These are phyloP conservation scores for Eragrostis tef DNA, from an alignment of 202 grass and related monocot genomes.

Conservation along the genomic window DNA sequence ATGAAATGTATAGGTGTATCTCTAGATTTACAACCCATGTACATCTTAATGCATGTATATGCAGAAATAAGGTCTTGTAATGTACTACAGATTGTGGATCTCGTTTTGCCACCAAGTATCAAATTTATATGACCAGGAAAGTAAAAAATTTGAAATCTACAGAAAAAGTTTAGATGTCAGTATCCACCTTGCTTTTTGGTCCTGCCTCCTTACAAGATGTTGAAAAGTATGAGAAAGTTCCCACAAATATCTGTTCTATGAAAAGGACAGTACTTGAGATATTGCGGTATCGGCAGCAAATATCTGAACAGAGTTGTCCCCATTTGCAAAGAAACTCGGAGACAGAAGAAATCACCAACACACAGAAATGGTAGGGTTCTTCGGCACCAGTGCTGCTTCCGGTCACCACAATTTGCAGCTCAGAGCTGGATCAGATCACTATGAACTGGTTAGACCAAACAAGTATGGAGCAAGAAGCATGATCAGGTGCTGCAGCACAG, in stretches of 20 bases:
- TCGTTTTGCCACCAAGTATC: constrained; percentile 7
- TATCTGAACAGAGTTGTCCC: constrained; percentile 41
- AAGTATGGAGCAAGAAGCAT: constrained; percentile 40
- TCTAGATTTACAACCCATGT: constrained; percentile 23
- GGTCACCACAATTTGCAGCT: constrained; percentile 39
- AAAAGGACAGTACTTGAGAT: constrained; percentile 46
- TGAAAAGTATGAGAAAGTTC: constrained; percentile 2
- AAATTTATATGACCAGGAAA: not conserved
- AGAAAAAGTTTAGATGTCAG: constrained; percentile 21
- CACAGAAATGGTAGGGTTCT: constrained; percentile 43
- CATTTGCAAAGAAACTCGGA: not conserved
- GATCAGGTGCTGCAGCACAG: constrained; percentile 60
- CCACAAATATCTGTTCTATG: constrained; percentile 55
- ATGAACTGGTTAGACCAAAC: constrained; percentile 21
- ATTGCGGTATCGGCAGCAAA: constrained; percentile 45
- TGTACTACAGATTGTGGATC: constrained; percentile 6
- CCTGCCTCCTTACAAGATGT: constrained; percentile 14
- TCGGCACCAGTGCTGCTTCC: constrained; percentile 36
- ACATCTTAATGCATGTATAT: constrained; percentile 11
- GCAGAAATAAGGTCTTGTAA: constrained; percentile 31
- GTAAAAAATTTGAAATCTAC: not conserved
- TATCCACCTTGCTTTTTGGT: constrained; percentile 23
- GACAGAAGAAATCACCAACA: constrained; percentile 28
- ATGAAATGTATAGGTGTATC: constrained; percentile 41
- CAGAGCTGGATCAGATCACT: constrained; percentile 26